These are phyloP conservation scores for Berkeleyomyces basicola DNA, from an alignment of 2,329 filamentous ascomycete genomes.

Conservation along the genomic window DNA sequence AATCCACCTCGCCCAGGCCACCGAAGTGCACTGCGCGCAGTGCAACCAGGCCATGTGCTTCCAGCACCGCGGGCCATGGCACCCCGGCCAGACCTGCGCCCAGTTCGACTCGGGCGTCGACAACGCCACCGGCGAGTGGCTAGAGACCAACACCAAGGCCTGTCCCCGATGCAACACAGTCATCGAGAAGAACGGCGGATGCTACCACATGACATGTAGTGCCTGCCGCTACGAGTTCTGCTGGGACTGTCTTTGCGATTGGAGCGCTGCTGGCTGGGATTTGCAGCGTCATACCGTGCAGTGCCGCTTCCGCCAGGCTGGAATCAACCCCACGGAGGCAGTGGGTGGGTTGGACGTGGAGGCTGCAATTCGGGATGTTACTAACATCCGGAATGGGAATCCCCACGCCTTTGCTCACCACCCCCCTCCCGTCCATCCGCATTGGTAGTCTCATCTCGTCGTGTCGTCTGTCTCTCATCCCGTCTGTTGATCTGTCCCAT, in stretches of 20 bases:
- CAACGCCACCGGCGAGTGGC: not conserved
- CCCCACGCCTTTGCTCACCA: not conserved
- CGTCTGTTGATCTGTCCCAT: no score
- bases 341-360: not conserved
- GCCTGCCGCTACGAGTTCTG: not conserved
- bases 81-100: not conserved
- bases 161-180: not conserved
- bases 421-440: not conserved
- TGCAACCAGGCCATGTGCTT: slow-evolving; percentile 1
- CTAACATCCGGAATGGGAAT: not conserved
- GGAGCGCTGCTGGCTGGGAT: not conserved
- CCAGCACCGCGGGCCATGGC: slow-evolving; percentile 1
- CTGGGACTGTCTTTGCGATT: not conserved
- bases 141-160: not conserved
- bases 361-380: not conserved
- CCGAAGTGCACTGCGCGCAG: slow-evolving; percentile 48
- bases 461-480: no score
- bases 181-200: slow-evolving; percentile 2
- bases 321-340: not conserved
- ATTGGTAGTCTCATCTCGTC: not conserved
- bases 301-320: not conserved
- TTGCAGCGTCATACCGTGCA: slow-evolving; percentile 8
- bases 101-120: not conserved
- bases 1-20: slow-evolving; percentile 50
- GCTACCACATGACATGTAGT: slow-evolving; percentile 1